phyloP scores from a whole-genome alignment of 2,329 filamentous ascomycete genomes.

The Pseudogymnoascus sp. region DNA sequence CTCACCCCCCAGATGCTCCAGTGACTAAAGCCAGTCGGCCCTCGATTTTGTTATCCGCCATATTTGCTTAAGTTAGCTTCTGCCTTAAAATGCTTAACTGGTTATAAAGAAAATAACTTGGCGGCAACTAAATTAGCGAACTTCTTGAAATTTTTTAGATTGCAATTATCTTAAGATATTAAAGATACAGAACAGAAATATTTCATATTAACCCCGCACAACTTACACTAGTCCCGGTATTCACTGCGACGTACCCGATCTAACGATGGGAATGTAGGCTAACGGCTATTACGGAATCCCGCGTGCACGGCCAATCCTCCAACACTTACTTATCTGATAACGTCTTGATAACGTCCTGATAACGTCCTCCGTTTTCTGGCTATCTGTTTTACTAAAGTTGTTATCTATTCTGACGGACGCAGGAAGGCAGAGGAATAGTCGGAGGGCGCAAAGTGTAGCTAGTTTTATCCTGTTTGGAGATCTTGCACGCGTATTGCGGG shows the following conservation, averaged over 20 bases:
- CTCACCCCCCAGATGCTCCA: slow-evolving; percentile 54
- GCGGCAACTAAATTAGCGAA: background rate
- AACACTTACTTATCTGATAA: background rate
- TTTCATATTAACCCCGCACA: background rate
- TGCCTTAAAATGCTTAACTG: background rate
- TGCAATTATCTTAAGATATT: background rate
- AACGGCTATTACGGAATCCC: background rate
- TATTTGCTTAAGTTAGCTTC: background rate
- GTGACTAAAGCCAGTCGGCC: slow-evolving; percentile 53
- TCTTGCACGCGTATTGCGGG: background rate
- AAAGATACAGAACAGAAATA: background rate
- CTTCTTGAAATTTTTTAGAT: background rate
- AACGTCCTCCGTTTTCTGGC: background rate
- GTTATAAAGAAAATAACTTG: background rate
- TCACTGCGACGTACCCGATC: background rate
- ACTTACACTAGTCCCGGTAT: background rate
- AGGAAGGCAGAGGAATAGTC: background rate
- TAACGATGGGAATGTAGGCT: background rate
- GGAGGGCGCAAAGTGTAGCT: background rate
- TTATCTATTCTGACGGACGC: background rate
- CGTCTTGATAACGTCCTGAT: background rate
- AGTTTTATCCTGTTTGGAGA: background rate
- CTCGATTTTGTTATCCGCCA: slow-evolving; percentile 39
- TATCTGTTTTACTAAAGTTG: background rate
- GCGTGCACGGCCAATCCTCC: background rate